These are phyloP conservation scores for Solanum pimpinellifolium DNA, from an alignment of 257 asterid genomes.

Conservation along the genomic window DNA sequence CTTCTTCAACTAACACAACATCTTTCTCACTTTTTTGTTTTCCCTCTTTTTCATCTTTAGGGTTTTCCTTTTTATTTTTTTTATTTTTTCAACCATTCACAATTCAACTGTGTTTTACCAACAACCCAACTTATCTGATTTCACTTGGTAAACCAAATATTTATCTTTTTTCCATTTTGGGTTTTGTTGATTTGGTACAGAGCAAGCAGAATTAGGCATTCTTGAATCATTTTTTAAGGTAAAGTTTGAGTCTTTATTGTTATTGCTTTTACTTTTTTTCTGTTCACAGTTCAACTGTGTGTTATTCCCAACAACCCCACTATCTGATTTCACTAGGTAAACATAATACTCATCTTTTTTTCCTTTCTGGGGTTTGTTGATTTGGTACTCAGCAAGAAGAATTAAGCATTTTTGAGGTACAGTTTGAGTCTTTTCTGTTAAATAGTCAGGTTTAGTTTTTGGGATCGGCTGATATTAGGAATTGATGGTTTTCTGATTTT, in stretches of 20 bases:
- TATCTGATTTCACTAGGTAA: not conserved
- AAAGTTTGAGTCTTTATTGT: not conserved
- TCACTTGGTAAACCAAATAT: not conserved
- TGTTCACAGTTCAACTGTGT: not conserved
- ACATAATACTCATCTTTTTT: not conserved
- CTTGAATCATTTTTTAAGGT: not conserved
- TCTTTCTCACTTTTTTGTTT: not conserved
- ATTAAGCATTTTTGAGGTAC: not conserved
- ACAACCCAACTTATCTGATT: not conserved
- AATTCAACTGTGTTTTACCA: not conserved
- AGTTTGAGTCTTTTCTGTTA: not conserved
- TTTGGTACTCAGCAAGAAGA: not conserved
- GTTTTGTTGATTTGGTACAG: not conserved
- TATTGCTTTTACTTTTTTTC: not conserved
- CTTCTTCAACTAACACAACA: constrained; percentile 5
- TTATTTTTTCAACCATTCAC: not conserved
- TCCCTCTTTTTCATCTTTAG: not conserved
- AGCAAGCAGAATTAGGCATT: not conserved
- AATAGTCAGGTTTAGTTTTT: not conserved
- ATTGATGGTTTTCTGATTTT: not conserved
- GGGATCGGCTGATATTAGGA: not conserved
- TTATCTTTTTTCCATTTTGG: not conserved
- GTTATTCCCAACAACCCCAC: not conserved
- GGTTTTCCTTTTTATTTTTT: not conserved
- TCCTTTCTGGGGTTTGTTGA: not conserved